Base-by-base conservation (phyloP, 2,329 filamentous ascomycete genomes). In the Incumbomyces lentus region DNA sequence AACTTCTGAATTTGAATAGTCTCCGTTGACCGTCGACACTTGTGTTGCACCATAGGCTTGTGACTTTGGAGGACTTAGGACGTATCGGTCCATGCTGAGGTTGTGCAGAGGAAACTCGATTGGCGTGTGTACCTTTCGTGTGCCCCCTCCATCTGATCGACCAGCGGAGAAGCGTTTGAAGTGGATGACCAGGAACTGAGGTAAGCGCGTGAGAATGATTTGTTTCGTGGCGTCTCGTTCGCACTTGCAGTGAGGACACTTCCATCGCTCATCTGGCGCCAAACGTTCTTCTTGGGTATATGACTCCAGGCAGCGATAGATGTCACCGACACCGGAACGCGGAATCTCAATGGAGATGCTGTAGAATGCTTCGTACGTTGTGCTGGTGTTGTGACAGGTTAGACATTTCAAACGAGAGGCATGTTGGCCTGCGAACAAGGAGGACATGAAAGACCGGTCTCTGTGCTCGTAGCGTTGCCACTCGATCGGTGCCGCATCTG, bases 41-140 rank as follows among this genome's bases (percentile, higher is more conserved):
- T 16, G 18, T 6, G 8, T 8, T 32, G 22, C n/a, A 17, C 36
- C 61, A 41, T 52, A 46, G 19, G 47, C 58, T 31, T 58, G 59
- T n/a, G 60, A 57, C 16, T 55, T 49, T 26, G 68, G 59, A 38
- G 72, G 66, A 29, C 72, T 67, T 38, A 80, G 69, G 60, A 80
- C 71, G 58, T 78, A 82, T 16, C 76, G 72, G 22, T 70, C 71
- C 60, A 84, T 72, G 48, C 78, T 74, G 2, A 93, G 71, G 31
- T 80, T 75, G 49, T 83, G 75, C 2, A 94, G 73, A 5, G 87
- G 85, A 62, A 93, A 95, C 10, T 81, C 75, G 42, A 94, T 78
- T 1, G 76, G 77, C 0, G 78, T 83, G 53, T 78, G 76, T 45
- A 84, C 76, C 66, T 94, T 95, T 47, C 73, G 66, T 44, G 75